Evolutionary conservation across 164 flowering plant species (phyloP).

Genomic region (Stephania japonica): DNA sequence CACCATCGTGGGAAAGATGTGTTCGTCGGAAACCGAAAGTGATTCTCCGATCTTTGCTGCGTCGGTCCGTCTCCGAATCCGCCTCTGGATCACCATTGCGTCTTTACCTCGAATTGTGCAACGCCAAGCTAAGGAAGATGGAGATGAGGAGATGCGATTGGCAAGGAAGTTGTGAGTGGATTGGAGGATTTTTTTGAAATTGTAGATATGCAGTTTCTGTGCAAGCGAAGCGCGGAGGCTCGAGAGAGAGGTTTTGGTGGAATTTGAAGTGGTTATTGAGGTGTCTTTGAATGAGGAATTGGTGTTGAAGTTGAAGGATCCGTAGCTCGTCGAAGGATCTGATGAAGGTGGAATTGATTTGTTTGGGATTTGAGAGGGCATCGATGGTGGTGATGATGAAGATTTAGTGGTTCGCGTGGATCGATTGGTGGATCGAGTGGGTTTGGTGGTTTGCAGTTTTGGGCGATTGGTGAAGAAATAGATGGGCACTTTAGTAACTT

Average conservation of each 20-base stretch:
- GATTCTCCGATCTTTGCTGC: slow-evolving; percentile 26
- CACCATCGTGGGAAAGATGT: slow-evolving; percentile 62
- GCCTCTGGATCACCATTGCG: slow-evolving; percentile 51
- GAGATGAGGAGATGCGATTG: slow-evolving; percentile 34
- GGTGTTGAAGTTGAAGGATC: neutral
- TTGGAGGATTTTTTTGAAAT: slow-evolving; percentile 39
- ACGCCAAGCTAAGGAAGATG: slow-evolving; percentile 71
- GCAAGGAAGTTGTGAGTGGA: slow-evolving; percentile 49
- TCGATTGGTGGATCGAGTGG: slow-evolving; percentile 4
- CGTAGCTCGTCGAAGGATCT: neutral
- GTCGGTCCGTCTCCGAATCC: slow-evolving; percentile 38
- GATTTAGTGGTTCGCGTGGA: neutral
- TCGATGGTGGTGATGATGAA: neutral
- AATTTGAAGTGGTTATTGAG: slow-evolving; percentile 22
- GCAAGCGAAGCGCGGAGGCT: slow-evolving; percentile 34
- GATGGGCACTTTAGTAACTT: too few relatives aligned
- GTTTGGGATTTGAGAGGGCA: neutral
- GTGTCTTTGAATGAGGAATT: slow-evolving; percentile 10
- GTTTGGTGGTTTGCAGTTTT: slow-evolving; percentile 22
- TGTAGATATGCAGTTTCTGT: slow-evolving; percentile 37
- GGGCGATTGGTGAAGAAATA: neutral
- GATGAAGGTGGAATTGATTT: slow-evolving; percentile 1
- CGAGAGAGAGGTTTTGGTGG: slow-evolving; percentile 25
- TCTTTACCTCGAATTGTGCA: slow-evolving; percentile 44
- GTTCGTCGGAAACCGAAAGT: slow-evolving; percentile 41